phyloP scores from a whole-genome alignment of 2,329 filamentous ascomycete genomes.

The Epichloe sylvatica region DNA sequence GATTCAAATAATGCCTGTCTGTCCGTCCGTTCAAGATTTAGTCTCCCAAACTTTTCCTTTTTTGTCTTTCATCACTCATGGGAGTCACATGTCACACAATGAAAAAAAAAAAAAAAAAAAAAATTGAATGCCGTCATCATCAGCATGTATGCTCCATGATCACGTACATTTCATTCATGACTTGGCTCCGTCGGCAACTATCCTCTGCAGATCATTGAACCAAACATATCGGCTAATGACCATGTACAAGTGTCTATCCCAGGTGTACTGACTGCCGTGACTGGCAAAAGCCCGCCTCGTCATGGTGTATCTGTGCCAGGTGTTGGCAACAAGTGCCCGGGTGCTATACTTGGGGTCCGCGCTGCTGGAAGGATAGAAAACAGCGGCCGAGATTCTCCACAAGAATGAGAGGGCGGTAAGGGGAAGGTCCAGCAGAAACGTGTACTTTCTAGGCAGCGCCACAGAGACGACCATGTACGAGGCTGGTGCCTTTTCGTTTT shows the following conservation, averaged over 20 bases:
- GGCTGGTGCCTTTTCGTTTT: constrained; percentile 17
- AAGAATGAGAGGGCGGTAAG: constrained; percentile 23
- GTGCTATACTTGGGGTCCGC: constrained; percentile 9
- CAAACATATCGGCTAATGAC: constrained; percentile 26
- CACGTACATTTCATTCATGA: neutral
- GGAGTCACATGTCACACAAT: neutral
- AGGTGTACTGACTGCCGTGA: constrained; percentile 26
- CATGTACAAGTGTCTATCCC: constrained; percentile 26
- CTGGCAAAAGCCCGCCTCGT: constrained; percentile 23
- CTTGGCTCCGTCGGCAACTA: constrained; percentile 1
- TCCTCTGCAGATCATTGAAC: constrained; percentile 19
- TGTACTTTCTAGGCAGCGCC: constrained; percentile 23
- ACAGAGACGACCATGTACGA: constrained; percentile 23
- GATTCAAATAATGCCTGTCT: too few species aligned
- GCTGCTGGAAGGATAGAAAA: constrained; percentile 9
- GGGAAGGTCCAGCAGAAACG: constrained; percentile 22
- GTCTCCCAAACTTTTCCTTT: neutral
- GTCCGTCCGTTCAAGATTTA: too few species aligned
- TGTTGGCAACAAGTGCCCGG: constrained; percentile 22
- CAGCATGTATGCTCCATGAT: neutral
- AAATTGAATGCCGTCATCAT: neutral
- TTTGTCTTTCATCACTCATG: too few species aligned
- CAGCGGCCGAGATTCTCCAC: constrained; percentile 9
- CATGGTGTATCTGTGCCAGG: constrained; percentile 21
- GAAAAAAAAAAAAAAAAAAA: neutral